These are phyloP conservation scores for Didymella pinodella DNA, from an alignment of 2,329 filamentous ascomycete species.

Conservation along the genomic window DNA sequence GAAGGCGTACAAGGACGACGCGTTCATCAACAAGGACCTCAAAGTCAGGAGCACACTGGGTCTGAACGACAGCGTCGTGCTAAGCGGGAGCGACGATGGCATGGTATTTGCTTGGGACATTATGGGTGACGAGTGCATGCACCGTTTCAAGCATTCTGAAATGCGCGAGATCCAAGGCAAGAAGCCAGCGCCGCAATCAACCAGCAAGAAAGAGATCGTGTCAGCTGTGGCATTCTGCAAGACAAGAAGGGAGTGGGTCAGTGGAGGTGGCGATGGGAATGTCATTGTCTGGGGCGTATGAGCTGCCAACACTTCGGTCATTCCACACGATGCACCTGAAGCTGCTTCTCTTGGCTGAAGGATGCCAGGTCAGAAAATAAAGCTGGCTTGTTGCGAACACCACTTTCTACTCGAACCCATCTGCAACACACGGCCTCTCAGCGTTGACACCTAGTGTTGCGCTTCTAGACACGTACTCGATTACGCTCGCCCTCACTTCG, in stretches of 20 bases:
- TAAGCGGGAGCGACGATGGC: conserved; percentile 83
- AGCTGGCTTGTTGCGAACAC: background rate
- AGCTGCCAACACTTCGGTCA: background rate
- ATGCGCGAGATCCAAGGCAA: conserved; percentile 39
- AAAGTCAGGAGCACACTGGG: conserved; percentile 80
- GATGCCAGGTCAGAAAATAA: background rate
- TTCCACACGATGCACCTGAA: background rate
- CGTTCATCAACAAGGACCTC: conserved; percentile 71
- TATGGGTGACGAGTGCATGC: conserved; percentile 72
- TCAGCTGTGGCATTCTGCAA: conserved; percentile 59
- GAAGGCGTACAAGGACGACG: conserved; percentile 69
- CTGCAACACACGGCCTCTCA: background rate
- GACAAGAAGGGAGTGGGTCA: conserved; percentile 57
- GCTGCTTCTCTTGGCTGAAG: background rate
- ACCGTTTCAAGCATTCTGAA: conserved; percentile 62
- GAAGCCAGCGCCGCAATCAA: conserved; percentile 42
- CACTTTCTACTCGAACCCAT: background rate
- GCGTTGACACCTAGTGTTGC: background rate
- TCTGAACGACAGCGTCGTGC: conserved; percentile 75
- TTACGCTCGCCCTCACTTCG: background rate
- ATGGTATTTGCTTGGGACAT: conserved; percentile 84
- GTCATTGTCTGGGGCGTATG: conserved; percentile 47
- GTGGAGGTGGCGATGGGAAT: conserved; percentile 59
- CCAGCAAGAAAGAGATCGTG: conserved; percentile 56
- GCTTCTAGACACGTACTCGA: background rate